Conservation (phyloP, 1,139 yeast genomes). For the Sugiyamaella novakii region DNA sequence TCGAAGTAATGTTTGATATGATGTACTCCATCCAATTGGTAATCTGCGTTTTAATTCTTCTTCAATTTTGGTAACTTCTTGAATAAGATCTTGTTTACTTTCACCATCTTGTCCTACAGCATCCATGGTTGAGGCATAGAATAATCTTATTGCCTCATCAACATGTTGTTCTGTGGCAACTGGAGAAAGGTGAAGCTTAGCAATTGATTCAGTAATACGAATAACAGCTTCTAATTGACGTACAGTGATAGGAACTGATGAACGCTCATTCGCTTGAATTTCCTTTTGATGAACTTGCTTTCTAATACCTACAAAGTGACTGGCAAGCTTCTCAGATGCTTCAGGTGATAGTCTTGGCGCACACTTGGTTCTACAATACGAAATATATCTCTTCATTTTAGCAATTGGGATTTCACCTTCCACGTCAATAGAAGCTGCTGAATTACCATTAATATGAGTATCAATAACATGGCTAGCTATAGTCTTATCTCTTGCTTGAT, state of each 20-base stretch:
- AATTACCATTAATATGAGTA: constrained; percentile 79
- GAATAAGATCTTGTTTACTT: constrained; percentile 54
- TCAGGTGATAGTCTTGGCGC: constrained; percentile 91
- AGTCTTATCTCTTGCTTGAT: constrained; percentile 78
- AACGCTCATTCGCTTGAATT: constrained; percentile 78
- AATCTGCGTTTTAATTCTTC: constrained; percentile 83
- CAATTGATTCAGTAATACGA: constrained; percentile 93
- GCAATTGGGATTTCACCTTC: constrained; percentile 91
- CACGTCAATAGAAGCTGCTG: constrained; percentile 50
- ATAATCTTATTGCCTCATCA: constrained; percentile 90
- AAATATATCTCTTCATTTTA: constrained; percentile 87
- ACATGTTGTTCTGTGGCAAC: constrained; percentile 88
- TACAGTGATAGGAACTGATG: constrained; percentile 94
- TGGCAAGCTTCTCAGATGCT: constrained; percentile 89
- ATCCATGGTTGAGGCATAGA: constrained; percentile 97
- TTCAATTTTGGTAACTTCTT: constrained; percentile 78
- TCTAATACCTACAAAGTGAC: constrained; percentile 91
- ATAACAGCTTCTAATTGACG: constrained; percentile 97
- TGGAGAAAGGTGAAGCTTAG: constrained; percentile 80
- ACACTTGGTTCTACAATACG: constrained; percentile 84
- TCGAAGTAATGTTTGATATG: constrained; percentile 76
- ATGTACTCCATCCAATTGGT: constrained; percentile 97
- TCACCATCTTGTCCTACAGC: constrained; percentile 87
- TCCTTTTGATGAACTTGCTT: constrained; percentile 82
- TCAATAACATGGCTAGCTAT: constrained; percentile 96